Evolutionary conservation across 2,329 filamentous ascomycete genomes (phyloP).

Genomic region (Sporothrix brunneoviolacea): DNA sequence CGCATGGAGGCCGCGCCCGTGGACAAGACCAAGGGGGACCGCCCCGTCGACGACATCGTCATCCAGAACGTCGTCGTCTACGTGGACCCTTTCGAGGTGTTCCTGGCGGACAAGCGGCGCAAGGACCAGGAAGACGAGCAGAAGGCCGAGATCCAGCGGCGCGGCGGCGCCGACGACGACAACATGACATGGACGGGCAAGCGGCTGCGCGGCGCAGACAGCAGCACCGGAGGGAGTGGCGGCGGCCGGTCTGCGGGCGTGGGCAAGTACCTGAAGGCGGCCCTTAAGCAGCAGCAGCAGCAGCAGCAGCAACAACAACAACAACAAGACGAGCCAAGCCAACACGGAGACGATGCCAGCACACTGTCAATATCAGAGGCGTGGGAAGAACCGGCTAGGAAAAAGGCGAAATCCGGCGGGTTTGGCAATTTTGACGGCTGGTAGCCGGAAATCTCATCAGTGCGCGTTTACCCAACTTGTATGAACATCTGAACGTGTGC

Average conservation of each 20-base stretch:
- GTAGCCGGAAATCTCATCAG: slow-evolving; percentile 46
- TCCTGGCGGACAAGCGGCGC: slow-evolving; percentile 65
- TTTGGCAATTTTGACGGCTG: slow-evolving; percentile 96
- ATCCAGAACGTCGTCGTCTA: slow-evolving; percentile 82
- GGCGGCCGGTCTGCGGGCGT: slow-evolving; percentile 39
- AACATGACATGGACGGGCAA: slow-evolving; percentile 95
- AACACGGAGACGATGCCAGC: slow-evolving; percentile 51
- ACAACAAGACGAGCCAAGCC: slow-evolving; percentile 37
- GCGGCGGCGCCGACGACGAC: slow-evolving; percentile 78
- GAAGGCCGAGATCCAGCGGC: slow-evolving; percentile 54
- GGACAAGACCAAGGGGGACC: slow-evolving; percentile 68
- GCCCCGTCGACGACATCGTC: slow-evolving; percentile 69
- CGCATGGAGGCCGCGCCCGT: slow-evolving; percentile 72
- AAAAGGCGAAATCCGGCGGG: slow-evolving; percentile 71
- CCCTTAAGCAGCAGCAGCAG: slow-evolving; percentile 23
- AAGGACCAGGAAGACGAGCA: slow-evolving; percentile 51
- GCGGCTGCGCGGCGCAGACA: slow-evolving; percentile 62
- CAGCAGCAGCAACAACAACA: slow-evolving; percentile 15
- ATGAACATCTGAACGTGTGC: too few species aligned
- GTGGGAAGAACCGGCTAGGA: slow-evolving; percentile 66
- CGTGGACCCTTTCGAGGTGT: slow-evolving; percentile 93
- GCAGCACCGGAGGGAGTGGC: slow-evolving; percentile 55
- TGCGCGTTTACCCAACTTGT: too few species aligned
- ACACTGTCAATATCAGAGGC: slow-evolving; percentile 37
- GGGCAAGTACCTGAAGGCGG: slow-evolving; percentile 77